Evolutionary conservation across 1,284 basidiomycete species (phyloP), one percentile per base, ranked within the genome.

Genomic region (Ganoderma meredithae): DNA sequence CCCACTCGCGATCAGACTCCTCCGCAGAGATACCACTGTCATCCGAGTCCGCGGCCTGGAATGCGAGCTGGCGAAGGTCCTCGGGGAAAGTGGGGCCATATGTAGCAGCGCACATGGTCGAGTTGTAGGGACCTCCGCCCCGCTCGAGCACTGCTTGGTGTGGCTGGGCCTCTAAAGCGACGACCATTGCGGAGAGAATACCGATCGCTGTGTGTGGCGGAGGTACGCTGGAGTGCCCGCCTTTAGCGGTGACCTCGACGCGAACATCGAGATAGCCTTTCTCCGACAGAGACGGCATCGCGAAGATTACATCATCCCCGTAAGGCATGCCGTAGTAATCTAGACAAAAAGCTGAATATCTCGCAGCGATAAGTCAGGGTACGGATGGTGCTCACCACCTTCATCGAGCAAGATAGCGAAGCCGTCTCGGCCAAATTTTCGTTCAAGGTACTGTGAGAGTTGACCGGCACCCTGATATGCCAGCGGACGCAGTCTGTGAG

Each of bases 141-240:
- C 75, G 76, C 19, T 74, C 66, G 39, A 86, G 77, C 19, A 73
- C 67, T 73, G 82, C 62, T 56, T 74, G 36, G 74, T 82, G 79
- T 0, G 86, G 84, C 67, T 85, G 74, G 1, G 79, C 76, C 72
- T 89, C 89, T n/a, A 88, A 74, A 6, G 81, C 79, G 3, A 82
- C 82, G 43, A 90, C 77, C 27, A 88, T 76, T 12, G 79, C 67
- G 0, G 87, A 79, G 52, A 90, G 81, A 36, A 88, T 80, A 13
- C 89, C 88, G 49, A 91, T 90, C 10, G 82, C 81, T 0, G 86
- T 88, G 70, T 88, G 87, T 62, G 78, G 72, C 19, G 88, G 88
- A 13, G 90, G 90, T 19, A 83, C 79, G 64, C 87, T 89, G 3
- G 89, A 90, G 77, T 92, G 91, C 0, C 92, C 91, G 13, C 91